Base-by-base conservation (phyloP, 495 filamentous ascomycete genomes). In the Neurospora sublineolata region DNA sequence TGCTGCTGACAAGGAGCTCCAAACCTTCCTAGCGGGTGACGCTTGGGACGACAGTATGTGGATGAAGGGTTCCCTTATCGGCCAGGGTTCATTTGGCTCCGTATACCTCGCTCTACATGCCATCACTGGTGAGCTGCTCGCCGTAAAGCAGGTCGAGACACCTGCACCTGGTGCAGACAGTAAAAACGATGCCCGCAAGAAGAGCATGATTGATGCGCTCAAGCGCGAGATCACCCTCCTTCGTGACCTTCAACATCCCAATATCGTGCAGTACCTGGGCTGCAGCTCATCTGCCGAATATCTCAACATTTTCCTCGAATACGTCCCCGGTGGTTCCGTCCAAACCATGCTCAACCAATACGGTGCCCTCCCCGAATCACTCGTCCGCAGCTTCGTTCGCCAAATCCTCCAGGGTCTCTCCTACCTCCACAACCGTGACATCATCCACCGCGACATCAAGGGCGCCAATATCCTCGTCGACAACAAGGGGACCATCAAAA, bases 241-340 rank as follows among this genome's bases (percentile, higher is more conserved):
- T 38, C 92, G 94, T 73, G 96, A 97, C 75, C 89, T 99, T 64
- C 93, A 96, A 73, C 95, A 99, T 76, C 88, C 92, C 46, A 98
- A 99, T 78, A 98, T 99, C 78, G 95, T 99, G 76, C 96, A 97
- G 77, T 99, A 99, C 77, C 89, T 98, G 41, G 95, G 94, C 58
- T 97, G 93, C 67, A 92, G 92, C 76, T 93, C 93, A 40, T 94
- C 97, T 72, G 91, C 93, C 70, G 87, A 93, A 70, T 91, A 97
- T 76, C 88, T 99, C 75, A 99, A 99, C 84, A 99, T 99, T 90
- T 99, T 99, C 89, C 88, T 99, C 76, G 95, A 99, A 81, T 99
- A 99, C 82, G 95, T 99, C 9, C 93, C 95, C 39, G 95, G 95
- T 79, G 95, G 95, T 37, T 97, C 94, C 16, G 96, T 99, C 40